Evolutionary conservation across 1,139 yeast species (phyloP).

Genomic region (Saccharomyces pastorianus): DNA sequence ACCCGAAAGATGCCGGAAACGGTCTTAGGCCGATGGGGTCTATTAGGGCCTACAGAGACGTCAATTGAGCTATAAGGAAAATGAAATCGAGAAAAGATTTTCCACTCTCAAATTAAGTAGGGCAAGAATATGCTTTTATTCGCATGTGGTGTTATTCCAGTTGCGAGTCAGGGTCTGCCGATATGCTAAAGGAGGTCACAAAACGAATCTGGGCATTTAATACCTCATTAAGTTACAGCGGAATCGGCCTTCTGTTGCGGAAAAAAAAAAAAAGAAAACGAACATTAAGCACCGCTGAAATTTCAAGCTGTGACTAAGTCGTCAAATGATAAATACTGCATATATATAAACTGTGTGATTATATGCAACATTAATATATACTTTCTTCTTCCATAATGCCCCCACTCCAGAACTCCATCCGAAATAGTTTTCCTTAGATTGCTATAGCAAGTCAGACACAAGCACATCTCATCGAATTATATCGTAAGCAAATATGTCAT

Average conservation of each 20-base stretch:
- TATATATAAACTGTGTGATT: background rate
- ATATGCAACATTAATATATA: background rate
- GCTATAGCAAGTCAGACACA: background rate
- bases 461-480: background rate
- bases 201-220: background rate
- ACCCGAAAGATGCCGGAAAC: background rate
- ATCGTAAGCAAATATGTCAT: background rate
- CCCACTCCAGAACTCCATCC: background rate
- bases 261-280: background rate
- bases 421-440: background rate
- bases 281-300: background rate
- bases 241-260: background rate
- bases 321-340: background rate
- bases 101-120: background rate
- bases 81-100: background rate
- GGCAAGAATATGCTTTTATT: background rate
- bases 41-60: background rate
- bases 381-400: background rate
- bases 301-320: background rate
- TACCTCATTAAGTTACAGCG: background rate
- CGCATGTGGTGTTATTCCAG: background rate
- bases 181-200: background rate
- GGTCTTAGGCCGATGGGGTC: background rate
- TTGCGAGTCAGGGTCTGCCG: background rate
- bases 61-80: background rate